Conservation (phyloP, 257 asterid species). For the Solanum chiquidenum region DNA sequence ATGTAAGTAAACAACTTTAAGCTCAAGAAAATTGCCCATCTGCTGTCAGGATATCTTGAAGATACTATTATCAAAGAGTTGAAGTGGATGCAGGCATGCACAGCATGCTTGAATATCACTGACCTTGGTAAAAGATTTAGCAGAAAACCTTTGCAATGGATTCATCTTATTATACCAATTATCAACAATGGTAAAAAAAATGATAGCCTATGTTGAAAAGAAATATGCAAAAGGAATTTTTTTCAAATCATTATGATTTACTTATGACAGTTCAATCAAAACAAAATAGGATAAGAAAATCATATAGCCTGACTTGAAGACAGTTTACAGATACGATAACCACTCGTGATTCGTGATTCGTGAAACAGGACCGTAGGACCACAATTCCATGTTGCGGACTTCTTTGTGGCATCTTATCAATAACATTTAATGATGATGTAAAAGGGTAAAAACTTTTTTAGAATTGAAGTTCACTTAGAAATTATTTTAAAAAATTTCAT, state of each 20-base stretch:
- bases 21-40: neutral
- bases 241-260: neutral
- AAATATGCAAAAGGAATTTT: neutral
- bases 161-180: neutral
- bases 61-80: neutral
- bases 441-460: neutral
- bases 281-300: neutral
- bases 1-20: neutral
- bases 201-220: neutral
- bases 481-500: neutral
- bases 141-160: neutral
- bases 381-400: neutral
- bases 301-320: neutral
- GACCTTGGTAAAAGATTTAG: neutral
- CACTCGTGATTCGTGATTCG: neutral
- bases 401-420: neutral
- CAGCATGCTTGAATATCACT: neutral
- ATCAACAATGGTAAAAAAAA: neutral
- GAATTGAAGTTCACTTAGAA: too few species aligned
- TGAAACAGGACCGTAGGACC: neutral
- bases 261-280: neutral
- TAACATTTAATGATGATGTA: neutral
- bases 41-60: neutral
- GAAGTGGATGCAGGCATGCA: neutral
- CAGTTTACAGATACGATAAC: neutral